Base-by-base conservation (phyloP, 2,329 filamentous ascomycete genomes). In the Colletotrichum sidae region DNA sequence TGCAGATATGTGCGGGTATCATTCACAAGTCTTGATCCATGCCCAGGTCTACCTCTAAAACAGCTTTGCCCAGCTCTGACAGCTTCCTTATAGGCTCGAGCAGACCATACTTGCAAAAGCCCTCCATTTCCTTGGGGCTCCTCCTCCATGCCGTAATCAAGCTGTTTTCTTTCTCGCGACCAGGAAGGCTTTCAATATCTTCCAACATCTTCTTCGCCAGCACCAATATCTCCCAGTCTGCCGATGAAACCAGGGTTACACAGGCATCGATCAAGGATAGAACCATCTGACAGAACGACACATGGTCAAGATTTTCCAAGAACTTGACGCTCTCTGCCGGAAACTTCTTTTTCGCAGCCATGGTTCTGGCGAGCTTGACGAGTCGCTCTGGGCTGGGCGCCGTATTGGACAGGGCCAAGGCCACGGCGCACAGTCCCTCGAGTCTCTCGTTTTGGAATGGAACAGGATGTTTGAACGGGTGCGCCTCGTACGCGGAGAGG, bases 261-360 rank as follows among this genome's bases (percentile, higher is more conserved):
- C 81, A 78, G 37, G 78, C 74, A 17, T 82, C 68, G 11, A 84
- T 77, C 69, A 89, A 78, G 42, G 81, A 75, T 58, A 88, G 75
- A 12, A 88, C 71, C 59, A 82, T 82, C 69, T 88, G 84, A 67
- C 83, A 84, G 54, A 87, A 74, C 9, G 81, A 83, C 3, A 85
- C 79, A 67, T 85, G 84, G 61, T 88, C 86, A 9, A 84, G 79
- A 13, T 79, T 77, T 4, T 73, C 63, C 15, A 66, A 15, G 1
- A 66, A 15, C 33, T 55, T 49, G 15, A 63, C 35, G 2, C 42
- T 39, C 12, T 55, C 41, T 4, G 37, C 15, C 12, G 47, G 7
- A 38, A 66, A 53, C 11, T 47, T 57, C 11, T 53, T 63, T 42
- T 65, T 68, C 3, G 54, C 65, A 2, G 76, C 67, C 47, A 70